Percentiles rank a stretch among this genome's conserved stretches.
Conservation (phyloP, 2,329 filamentous ascomycete species). For the Aotearoamyces nothofagi region DNA sequence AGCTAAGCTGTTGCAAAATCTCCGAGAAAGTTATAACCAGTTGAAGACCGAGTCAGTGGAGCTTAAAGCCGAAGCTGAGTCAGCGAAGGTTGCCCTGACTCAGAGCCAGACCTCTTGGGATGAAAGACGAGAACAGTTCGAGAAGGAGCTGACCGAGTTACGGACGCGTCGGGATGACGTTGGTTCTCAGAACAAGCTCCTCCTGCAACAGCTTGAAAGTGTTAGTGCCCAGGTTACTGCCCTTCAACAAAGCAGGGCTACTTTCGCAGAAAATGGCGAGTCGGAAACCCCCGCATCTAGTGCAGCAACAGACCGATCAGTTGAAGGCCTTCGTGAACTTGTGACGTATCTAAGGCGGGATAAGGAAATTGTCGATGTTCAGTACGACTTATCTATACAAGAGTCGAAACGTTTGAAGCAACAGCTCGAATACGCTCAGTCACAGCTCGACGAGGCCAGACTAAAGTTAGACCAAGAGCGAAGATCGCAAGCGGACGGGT, state of each 20-base stretch:
- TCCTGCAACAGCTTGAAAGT: constrained; percentile 78
- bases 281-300: constrained; percentile 23
- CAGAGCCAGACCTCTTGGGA: constrained; percentile 83
- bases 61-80: constrained; percentile 69
- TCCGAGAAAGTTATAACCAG: constrained; percentile 69
- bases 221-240: constrained; percentile 66
- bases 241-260: constrained; percentile 60
- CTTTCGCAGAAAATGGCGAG: constrained; percentile 34
- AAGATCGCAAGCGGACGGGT: constrained; percentile 56
- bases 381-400: constrained; percentile 77
- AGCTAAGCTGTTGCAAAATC: constrained; percentile 65
- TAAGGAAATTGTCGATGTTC: constrained; percentile 96
- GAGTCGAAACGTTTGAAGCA: constrained; percentile 82
- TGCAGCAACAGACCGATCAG: constrained; percentile 38
- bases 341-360: constrained; percentile 85
- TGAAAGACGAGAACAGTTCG: constrained; percentile 64
- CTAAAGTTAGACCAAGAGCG: constrained; percentile 87
- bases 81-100: constrained; percentile 60
- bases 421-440: constrained; percentile 74
- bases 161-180: constrained; percentile 69
- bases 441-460: constrained; percentile 75
- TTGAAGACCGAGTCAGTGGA: constrained; percentile 66
- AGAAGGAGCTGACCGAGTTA: constrained; percentile 69
- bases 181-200: constrained; percentile 75
- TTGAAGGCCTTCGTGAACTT: constrained; percentile 74